Evolutionary conservation across 1,284 basidiomycete species (phyloP).

Genomic region (Trametes hirsuta): DNA sequence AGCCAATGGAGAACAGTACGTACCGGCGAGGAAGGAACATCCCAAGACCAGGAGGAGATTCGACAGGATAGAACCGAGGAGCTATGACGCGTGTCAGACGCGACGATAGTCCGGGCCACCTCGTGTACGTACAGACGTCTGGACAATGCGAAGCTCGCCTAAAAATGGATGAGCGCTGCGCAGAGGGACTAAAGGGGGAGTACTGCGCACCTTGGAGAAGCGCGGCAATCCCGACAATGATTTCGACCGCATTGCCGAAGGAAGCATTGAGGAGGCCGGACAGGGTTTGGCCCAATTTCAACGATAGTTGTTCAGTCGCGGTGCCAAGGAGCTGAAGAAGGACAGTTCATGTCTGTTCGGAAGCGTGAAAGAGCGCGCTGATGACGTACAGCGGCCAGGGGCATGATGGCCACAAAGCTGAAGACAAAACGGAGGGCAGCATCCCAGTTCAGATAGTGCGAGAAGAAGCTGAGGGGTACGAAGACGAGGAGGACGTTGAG

Average conservation of each 20-base stretch:
- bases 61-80: constrained; percentile 86
- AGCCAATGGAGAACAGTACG: constrained; percentile 5
- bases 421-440: constrained; percentile 83
- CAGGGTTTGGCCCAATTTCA: constrained; percentile 79
- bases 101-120: neutral
- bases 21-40: constrained; percentile 84
- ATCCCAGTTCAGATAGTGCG: constrained; percentile 74
- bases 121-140: constrained; percentile 68
- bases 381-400: constrained; percentile 73
- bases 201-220: constrained; percentile 66
- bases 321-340: constrained; percentile 67
- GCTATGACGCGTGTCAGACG: constrained; percentile 40
- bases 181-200: neutral
- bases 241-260: constrained; percentile 81
- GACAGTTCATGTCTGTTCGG: constrained; percentile 6
- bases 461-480: constrained; percentile 55
- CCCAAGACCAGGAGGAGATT: constrained; percentile 89
- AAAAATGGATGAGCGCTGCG: constrained; percentile 11
- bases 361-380: neutral
- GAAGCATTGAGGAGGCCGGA: constrained; percentile 88
- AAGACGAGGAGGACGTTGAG: constrained; percentile 76
- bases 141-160: constrained; percentile 85
- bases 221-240: constrained; percentile 88
- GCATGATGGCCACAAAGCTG: constrained; percentile 87
- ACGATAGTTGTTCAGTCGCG: constrained; percentile 85